Evolutionary conservation across 2,329 filamentous ascomycete species (phyloP), one percentile per base, ranked within the genome.

Genomic region (Rugonectria rugulosa): DNA sequence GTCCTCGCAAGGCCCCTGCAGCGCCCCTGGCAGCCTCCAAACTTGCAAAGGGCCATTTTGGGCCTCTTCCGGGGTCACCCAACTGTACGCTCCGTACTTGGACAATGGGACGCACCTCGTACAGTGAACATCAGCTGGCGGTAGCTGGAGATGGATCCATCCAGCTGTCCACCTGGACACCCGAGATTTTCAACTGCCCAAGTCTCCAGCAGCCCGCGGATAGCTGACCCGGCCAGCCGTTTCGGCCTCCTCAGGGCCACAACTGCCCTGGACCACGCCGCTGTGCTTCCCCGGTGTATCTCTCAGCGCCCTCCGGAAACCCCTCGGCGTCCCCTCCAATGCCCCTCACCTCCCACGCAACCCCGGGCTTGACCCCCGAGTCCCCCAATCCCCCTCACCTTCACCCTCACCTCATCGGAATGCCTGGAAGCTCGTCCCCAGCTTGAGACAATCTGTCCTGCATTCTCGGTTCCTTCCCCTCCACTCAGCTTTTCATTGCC

Each of bases 401-500:
- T 38, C 36, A 23, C 32, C 15, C 20, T 40, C 19, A 23, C 36
- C 20, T 23, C 19, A n/a, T 21, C 27, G 47, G 49, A 17, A 47
- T 51, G 43, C 50, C 49, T 40, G 46, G 45, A 40, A 54, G 37
- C 38, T 32, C n/a, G 24, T 48, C 46, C 50, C 57, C 53, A 53
- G 42, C 48, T 45, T 46, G 51, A 32, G 48, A 40, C 41, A 58
- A 52, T 46, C 42, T 59, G 52, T 43, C 53, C 61, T 60, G 59
- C 53, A 53, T 54, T 49, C 24, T 36, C 36, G 32, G 41, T 55
- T 41, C 43, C 24, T 42, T 45, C 38, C 37, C 36, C 53, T 62
- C 60, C 60, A 61, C 64, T 42, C 15, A 46, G 34, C 53, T 56
- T 40, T 53, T 34, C 42, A 57, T 62, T 65, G 52, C 60, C 62